These are phyloP conservation scores for Diaporthe capsici DNA, from an alignment of 2,329 filamentous ascomycete species.

Conservation along the genomic window DNA sequence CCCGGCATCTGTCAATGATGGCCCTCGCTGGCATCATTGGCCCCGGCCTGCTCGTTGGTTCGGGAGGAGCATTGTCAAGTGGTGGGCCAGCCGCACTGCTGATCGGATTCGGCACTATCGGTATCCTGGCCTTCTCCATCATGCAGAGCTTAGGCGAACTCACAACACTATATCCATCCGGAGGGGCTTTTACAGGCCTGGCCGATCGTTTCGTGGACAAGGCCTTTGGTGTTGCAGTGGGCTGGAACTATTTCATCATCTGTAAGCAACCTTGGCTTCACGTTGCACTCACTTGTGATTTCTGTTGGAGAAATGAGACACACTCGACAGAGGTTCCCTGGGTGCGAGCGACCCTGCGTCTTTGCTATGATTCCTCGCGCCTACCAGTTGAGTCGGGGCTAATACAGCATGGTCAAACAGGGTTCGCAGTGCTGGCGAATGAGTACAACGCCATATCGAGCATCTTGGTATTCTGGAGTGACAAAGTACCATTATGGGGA, in stretches of 20 bases:
- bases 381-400: neutral
- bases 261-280: constrained; percentile 51
- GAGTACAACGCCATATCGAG: constrained; percentile 79
- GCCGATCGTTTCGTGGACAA: constrained; percentile 80
- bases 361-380: neutral
- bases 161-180: constrained; percentile 79
- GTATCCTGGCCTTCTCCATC: constrained; percentile 75
- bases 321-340: too few species aligned
- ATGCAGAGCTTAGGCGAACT: constrained; percentile 84
- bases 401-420: neutral
- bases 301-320: neutral
- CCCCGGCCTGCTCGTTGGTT: constrained; percentile 79
- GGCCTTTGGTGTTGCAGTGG: constrained; percentile 77
- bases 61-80: constrained; percentile 76
- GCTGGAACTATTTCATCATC: constrained; percentile 81
- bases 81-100: constrained; percentile 80
- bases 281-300: neutral
- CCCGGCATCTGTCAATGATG: constrained; percentile 77
- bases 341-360: neutral
- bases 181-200: constrained; percentile 79
- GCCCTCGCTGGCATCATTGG: constrained; percentile 75
- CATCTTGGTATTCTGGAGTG: constrained; percentile 77
- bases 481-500: constrained; percentile 72
- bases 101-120: constrained; percentile 81
- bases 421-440: constrained; percentile 73